Evolutionary conservation across 2,329 filamentous ascomycete genomes (phyloP).

Genomic region (Xylariaceae sp.): DNA sequence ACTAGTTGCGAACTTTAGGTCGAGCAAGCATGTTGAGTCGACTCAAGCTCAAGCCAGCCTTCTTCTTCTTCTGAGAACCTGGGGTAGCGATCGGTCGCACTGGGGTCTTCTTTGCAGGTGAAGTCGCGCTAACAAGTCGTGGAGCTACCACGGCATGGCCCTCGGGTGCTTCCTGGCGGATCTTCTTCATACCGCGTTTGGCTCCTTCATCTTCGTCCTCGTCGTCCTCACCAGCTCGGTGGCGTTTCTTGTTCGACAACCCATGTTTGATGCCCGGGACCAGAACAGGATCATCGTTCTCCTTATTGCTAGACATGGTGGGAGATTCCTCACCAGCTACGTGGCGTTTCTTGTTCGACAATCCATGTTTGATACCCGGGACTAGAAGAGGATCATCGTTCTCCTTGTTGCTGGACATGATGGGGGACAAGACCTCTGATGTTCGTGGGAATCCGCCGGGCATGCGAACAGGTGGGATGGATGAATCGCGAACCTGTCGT

Average conservation of each 20-base stretch:
- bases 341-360: slow-evolving; percentile 63
- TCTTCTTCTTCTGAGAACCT: slow-evolving; percentile 53
- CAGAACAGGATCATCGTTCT: slow-evolving; percentile 35
- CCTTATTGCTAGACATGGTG: slow-evolving; percentile 29
- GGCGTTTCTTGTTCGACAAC: slow-evolving; percentile 63
- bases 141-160: slow-evolving; percentile 52
- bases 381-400: slow-evolving; percentile 33
- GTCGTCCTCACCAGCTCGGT: slow-evolving; percentile 55
- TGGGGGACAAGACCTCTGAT: slow-evolving; percentile 19
- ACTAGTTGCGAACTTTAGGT: slow-evolving; percentile 52
- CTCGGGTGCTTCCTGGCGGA: slow-evolving; percentile 46
- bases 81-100: slow-evolving; percentile 25
- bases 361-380: slow-evolving; percentile 55
- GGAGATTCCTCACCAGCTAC: too few species aligned
- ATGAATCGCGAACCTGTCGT: slow-evolving; percentile 55
- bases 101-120: slow-evolving; percentile 33
- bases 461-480: slow-evolving; percentile 42
- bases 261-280: slow-evolving; percentile 53
- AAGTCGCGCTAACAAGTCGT: slow-evolving; percentile 36
- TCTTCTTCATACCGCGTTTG: slow-evolving; percentile 55
- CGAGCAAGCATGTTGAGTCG: slow-evolving; percentile 59
- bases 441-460: slow-evolving; percentile 51
- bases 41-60: slow-evolving; percentile 49
- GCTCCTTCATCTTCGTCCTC: slow-evolving; percentile 43
- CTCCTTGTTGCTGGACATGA: slow-evolving; percentile 32